These are phyloP conservation scores for Boletellus sp. DNA, from an alignment of 768 basidiomycete genomes.

Conservation along the genomic window DNA sequence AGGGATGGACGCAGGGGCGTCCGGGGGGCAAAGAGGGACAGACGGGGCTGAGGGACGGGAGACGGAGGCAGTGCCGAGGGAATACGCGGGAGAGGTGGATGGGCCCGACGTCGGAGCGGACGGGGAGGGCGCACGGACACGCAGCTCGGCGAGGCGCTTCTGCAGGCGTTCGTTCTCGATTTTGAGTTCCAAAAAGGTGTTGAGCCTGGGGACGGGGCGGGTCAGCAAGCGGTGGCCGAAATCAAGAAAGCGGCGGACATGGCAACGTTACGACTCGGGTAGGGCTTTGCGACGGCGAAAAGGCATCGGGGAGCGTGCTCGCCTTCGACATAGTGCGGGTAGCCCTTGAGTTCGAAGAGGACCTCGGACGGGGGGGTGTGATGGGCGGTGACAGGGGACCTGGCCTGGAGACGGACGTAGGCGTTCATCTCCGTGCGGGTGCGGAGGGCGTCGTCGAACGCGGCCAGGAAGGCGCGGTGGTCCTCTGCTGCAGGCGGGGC, in stretches of 20 bases:
- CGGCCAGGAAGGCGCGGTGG: conserved; percentile 39
- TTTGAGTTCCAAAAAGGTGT: conserved; percentile 78
- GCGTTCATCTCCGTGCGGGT: conserved; percentile 49
- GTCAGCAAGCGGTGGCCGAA: neutral
- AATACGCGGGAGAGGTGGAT: conserved; percentile 23
- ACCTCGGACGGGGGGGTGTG: conserved; percentile 40
- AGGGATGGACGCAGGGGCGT: conserved; percentile 9
- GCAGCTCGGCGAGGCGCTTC: conserved; percentile 50
- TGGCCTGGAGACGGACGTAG: conserved; percentile 58
- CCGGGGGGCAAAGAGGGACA: conserved; percentile 6
- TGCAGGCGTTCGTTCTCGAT: conserved; percentile 81
- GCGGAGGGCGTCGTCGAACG: conserved; percentile 54
- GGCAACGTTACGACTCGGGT: conserved; percentile 67
- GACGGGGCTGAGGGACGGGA: conserved; percentile 20
- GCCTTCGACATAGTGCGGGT: conserved; percentile 47
- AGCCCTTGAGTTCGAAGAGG: conserved; percentile 70
- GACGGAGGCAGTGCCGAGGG: conserved; percentile 28
- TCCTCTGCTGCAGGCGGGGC: conserved; percentile 55
- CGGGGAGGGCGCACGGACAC: conserved; percentile 23
- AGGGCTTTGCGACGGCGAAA: conserved; percentile 73
- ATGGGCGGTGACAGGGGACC: conserved; percentile 30
- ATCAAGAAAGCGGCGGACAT: conserved; percentile 42
- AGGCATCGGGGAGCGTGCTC: conserved; percentile 52
- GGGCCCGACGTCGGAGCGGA: conserved; percentile 12
- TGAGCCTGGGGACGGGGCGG: conserved; percentile 46